These are phyloP conservation scores for Amphichorda felina DNA, from an alignment of 2,329 filamentous ascomycete species.

Conservation along the genomic window DNA sequence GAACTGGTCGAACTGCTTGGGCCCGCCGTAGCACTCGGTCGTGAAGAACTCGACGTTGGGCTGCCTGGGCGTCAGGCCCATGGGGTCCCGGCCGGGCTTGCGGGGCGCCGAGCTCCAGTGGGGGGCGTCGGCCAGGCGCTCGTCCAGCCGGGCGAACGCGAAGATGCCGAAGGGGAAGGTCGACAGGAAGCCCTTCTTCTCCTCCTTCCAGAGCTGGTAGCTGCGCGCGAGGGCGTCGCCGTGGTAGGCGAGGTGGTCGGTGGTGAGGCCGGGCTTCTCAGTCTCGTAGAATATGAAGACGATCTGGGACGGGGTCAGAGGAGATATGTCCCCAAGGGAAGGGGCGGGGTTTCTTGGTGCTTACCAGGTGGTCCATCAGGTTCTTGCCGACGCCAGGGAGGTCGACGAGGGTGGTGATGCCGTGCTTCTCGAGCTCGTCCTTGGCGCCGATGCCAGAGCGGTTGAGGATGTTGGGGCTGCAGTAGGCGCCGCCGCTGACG, in stretches of 20 bases:
- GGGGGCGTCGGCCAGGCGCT: conserved; percentile 40
- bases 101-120: conserved; percentile 40
- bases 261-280: conserved; percentile 36
- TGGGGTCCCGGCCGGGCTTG: conserved; percentile 43
- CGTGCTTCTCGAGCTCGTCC: conserved; percentile 21
- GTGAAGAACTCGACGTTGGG: conserved; percentile 52
- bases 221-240: conserved; percentile 35
- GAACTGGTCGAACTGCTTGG: conserved; percentile 42
- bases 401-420: conserved; percentile 33
- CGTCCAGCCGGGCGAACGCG: conserved; percentile 48
- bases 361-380: conserved; percentile 23
- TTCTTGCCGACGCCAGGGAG: conserved; percentile 46
- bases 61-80: conserved; percentile 44
- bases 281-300: conserved; percentile 52
- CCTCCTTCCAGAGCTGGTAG: conserved; percentile 38
- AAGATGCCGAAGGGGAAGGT: conserved; percentile 53
- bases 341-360: neutral
- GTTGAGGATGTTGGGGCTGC: conserved; percentile 40
- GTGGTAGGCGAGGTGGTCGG: conserved; percentile 41
- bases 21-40: conserved; percentile 49
- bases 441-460: conserved; percentile 34
- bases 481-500: conserved; percentile 37
- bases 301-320: no score
- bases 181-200: conserved; percentile 45
- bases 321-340: conserved; percentile 13